Conservation (phyloP, 2,329 filamentous ascomycete species). For the Didymosphaeria variabile region DNA sequence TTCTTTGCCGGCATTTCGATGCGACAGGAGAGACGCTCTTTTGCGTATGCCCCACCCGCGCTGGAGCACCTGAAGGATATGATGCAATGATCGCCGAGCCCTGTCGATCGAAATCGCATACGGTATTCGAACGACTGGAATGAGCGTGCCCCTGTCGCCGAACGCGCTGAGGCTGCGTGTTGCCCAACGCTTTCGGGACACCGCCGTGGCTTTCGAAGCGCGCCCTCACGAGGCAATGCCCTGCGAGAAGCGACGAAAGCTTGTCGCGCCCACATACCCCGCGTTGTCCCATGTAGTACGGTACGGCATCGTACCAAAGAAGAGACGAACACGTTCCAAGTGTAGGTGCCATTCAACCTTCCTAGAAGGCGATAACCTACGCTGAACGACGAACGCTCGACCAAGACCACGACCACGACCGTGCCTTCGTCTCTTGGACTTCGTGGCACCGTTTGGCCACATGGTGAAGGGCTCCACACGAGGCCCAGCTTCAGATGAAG, state of each 20-base stretch:
- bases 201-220: slow-evolving; percentile 2
- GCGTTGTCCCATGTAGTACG: not conserved
- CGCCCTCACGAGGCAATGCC: not conserved
- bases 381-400: too few relatives aligned
- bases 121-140: slow-evolving; percentile 22
- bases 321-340: too few relatives aligned
- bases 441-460: not conserved
- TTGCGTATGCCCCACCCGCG: too few relatives aligned
- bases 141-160: slow-evolving; percentile 12
- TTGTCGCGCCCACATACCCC: slow-evolving; percentile 5
- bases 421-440: not conserved
- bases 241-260: not conserved
- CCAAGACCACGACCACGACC: not conserved
- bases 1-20: slow-evolving; percentile 29
- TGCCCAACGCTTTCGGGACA: slow-evolving; percentile 1
- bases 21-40: slow-evolving; percentile 23
- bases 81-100: slow-evolving; percentile 38
- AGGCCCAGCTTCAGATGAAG: not conserved
- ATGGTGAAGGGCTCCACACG: not conserved
- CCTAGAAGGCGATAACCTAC: too few relatives aligned
- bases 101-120: slow-evolving; percentile 32
- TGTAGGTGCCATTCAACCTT: too few relatives aligned
- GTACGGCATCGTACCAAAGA: not conserved
- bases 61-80: too few relatives aligned
- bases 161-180: slow-evolving; percentile 4